Conservation (phyloP, 345 rosid species). For the Brassica napus region DNA sequence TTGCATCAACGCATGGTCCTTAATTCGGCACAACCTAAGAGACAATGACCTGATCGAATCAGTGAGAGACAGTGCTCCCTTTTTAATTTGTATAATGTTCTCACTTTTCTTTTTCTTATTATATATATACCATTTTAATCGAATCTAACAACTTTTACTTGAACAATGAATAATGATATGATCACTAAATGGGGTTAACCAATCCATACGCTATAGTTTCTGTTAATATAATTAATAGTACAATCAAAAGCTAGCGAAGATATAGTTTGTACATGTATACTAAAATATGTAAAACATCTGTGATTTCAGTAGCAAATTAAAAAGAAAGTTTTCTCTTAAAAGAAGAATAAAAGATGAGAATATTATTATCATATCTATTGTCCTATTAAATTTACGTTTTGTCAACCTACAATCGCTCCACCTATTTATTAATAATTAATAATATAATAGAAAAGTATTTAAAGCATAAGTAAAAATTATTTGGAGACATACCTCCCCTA, state of each 20-base stretch:
- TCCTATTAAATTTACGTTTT: background rate
- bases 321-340: background rate
- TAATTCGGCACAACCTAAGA: slow-evolving; percentile 19
- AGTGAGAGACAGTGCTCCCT: slow-evolving; percentile 22
- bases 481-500: slow-evolving; percentile 12
- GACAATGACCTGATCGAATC: slow-evolving; percentile 36
- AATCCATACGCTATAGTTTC: background rate
- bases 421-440: background rate
- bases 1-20: slow-evolving; percentile 37
- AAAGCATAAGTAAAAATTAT: background rate
- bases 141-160: slow-evolving; percentile 8
- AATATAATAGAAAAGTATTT: background rate
- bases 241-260: background rate
- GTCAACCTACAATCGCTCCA: background rate
- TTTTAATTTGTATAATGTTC: slow-evolving; percentile 12
- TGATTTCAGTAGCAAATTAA: background rate
- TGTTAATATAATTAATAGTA: background rate
- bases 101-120: background rate
- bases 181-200: slow-evolving; percentile 3
- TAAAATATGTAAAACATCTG: background rate
- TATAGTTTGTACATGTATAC: background rate
- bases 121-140: background rate
- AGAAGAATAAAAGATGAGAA: background rate
- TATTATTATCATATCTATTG: background rate
- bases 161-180: background rate